Evolutionary conservation across 1,284 basidiomycete species (phyloP).

Genomic region (Ustilago curta): DNA sequence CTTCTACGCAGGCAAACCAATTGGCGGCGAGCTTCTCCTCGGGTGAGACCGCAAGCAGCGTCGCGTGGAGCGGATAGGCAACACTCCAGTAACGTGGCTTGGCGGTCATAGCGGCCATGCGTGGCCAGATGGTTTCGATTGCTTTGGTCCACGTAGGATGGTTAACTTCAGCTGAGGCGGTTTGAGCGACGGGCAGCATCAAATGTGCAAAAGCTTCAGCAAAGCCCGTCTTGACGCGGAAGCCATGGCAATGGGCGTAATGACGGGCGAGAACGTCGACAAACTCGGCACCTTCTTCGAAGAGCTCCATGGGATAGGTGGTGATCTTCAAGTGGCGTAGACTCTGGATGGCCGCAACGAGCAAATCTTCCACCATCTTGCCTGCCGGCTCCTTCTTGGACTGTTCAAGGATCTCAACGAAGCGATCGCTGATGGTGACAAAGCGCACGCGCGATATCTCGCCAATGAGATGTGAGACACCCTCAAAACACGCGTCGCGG

Average conservation of each 20-base stretch:
- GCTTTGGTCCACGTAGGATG: constrained; percentile 94
- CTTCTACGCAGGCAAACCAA: constrained; percentile 75
- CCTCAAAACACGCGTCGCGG: constrained; percentile 60
- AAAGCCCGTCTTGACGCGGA: constrained; percentile 84
- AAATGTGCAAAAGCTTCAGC: constrained; percentile 84
- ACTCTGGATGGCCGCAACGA: constrained; percentile 61
- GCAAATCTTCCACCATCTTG: constrained; percentile 60
- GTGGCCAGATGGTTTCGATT: constrained; percentile 84
- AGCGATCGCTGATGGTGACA: constrained; percentile 62
- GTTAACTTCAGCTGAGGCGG: constrained; percentile 94
- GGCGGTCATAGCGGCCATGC: constrained; percentile 84
- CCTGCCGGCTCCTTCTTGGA: constrained; percentile 49
- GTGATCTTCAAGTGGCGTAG: constrained; percentile 65
- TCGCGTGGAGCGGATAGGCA: constrained; percentile 87
- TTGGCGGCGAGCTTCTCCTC: constrained; percentile 85
- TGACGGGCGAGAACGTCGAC: constrained; percentile 83
- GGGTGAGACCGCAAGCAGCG: constrained; percentile 86
- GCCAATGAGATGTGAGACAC: constrained; percentile 60
- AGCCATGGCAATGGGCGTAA: constrained; percentile 86
- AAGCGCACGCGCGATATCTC: constrained; percentile 61
- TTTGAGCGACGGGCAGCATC: constrained; percentile 88
- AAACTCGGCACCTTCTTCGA: constrained; percentile 94
- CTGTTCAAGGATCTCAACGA: constrained; percentile 62
- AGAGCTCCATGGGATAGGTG: constrained; percentile 89
- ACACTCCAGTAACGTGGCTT: constrained; percentile 92